Conservation (phyloP, 208 protist species). For the Leishmania amazonensis region DNA sequence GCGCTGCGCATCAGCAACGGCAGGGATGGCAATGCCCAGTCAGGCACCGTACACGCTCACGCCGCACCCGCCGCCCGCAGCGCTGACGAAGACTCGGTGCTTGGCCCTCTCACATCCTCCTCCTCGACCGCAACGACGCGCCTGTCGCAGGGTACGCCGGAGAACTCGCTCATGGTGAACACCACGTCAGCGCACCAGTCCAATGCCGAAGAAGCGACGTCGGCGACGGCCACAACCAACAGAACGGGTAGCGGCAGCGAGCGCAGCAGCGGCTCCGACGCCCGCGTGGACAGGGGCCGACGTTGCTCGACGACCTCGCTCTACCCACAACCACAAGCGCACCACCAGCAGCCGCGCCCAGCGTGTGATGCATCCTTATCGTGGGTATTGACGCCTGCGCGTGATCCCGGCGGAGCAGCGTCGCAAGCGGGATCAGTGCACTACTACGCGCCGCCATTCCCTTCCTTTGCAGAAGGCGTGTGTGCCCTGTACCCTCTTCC, state of each 20-base stretch:
- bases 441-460: background rate
- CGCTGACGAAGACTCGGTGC: background rate
- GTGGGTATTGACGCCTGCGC: background rate
- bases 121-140: slow-evolving; percentile 1
- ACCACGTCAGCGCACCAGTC: background rate
- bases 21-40: background rate
- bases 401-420: background rate
- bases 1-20: background rate
- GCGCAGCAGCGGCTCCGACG: background rate
- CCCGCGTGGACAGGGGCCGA: background rate
- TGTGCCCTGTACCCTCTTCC: slow-evolving; percentile 21
- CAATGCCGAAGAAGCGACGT: background rate
- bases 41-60: background rate
- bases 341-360: background rate
- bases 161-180: slow-evolving; percentile 4
- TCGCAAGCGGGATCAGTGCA: background rate
- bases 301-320: background rate
- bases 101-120: background rate
- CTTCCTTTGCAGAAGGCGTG: slow-evolving; percentile 3
- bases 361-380: background rate
- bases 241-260: background rate
- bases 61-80: background rate
- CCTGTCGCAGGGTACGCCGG: background rate
- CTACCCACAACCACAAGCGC: background rate
- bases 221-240: background rate